A percentile compares a stretch with the other conserved stretches of the same genome.
phyloP scores from a whole-genome alignment of 495 filamentous ascomycete species.

The Daldinia bambusicola region DNA sequence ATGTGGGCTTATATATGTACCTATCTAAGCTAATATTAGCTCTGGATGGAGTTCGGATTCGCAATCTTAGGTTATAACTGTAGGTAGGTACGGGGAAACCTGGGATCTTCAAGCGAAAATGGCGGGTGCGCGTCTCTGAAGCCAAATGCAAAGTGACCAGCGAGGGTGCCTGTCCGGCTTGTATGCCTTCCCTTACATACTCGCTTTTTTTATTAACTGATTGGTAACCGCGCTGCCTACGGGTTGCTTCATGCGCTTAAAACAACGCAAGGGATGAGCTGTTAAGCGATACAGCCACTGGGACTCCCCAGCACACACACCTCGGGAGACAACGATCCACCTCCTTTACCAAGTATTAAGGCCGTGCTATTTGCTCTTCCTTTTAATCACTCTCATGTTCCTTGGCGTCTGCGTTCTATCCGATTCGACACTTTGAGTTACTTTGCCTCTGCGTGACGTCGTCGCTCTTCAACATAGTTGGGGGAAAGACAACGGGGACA shows the following conservation, averaged over 20 bases:
- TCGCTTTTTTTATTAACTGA: conserved; percentile 16
- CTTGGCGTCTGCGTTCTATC: conserved; percentile 1
- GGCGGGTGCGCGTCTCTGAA: conserved; percentile 1
- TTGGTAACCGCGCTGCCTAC: conserved; percentile 6
- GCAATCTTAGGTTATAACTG: neutral
- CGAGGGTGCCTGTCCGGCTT: conserved; percentile 4
- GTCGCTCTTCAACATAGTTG: neutral
- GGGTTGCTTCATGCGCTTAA: conserved; percentile 5
- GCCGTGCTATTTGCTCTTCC: neutral
- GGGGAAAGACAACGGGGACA: neutral
- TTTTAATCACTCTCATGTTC: neutral
- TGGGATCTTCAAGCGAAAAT: neutral
- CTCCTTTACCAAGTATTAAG: conserved; percentile 11
- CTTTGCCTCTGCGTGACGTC: neutral
- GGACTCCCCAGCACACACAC: conserved; percentile 18
- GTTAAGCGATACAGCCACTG: conserved; percentile 17
- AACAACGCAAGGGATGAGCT: conserved; percentile 34
- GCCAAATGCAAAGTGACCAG: neutral
- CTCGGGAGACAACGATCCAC: conserved; percentile 8
- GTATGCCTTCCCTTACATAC: conserved; percentile 33
- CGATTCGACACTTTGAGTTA: conserved; percentile 13
- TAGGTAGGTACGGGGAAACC: neutral
- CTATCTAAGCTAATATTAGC: conserved; percentile 10
- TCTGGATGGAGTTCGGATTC: neutral
- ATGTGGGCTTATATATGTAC: neutral